Conservation (phyloP, 73 alveolate species). For the Tetrahymena elliotti region DNA sequence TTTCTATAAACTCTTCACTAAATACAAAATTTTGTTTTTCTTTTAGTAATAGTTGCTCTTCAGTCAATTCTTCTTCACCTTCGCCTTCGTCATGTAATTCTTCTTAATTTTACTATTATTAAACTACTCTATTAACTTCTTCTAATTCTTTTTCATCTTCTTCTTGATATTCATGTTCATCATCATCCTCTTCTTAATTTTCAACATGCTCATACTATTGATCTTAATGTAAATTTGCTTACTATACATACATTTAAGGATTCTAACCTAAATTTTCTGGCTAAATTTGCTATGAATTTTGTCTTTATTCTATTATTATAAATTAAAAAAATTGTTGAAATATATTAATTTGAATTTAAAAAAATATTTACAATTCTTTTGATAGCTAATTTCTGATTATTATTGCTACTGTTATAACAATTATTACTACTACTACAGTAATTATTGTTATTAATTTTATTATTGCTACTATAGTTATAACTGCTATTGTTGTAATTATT, state of each 20-base stretch:
- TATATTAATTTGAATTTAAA: too few species aligned
- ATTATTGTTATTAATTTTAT: background rate
- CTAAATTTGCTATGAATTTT: too few species aligned
- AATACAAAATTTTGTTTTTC: background rate
- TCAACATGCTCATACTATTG: background rate
- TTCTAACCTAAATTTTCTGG: background rate
- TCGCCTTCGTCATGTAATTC: background rate
- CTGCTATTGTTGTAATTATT: background rate
- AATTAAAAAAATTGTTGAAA: too few species aligned
- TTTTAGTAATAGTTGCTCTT: background rate
- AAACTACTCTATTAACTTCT: background rate
- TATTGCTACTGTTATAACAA: background rate
- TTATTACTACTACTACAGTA: background rate
- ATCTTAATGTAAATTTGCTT: background rate
- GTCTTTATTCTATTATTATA: background rate
- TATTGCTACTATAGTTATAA: background rate
- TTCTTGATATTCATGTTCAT: background rate
- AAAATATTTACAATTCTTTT: background rate
- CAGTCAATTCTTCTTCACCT: background rate
- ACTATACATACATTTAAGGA: background rate
- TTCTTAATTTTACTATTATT: background rate
- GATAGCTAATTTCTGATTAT: background rate
- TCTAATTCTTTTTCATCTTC: background rate
- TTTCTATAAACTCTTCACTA: background rate
- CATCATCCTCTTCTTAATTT: background rate